phyloP scores from a whole-genome alignment of 768 basidiomycete species.

The Phanerodontia chrysosporium region DNA sequence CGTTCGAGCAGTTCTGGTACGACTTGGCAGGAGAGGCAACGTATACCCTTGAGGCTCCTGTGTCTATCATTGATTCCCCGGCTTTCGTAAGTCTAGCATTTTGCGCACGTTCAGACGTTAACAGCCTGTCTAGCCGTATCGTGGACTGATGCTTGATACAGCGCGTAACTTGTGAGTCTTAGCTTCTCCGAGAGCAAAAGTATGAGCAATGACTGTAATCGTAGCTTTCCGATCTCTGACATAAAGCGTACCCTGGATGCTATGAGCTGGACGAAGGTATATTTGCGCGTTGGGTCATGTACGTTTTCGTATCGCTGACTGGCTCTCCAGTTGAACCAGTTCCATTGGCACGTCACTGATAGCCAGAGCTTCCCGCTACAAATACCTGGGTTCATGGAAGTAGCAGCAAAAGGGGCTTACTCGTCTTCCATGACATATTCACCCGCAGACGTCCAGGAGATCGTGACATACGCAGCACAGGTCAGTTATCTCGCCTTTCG shows the following conservation, averaged over 20 bases:
- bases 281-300: background rate
- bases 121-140: constrained; percentile 45
- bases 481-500: constrained; percentile 21
- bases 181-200: background rate
- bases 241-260: constrained; percentile 69
- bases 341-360: constrained; percentile 44
- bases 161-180: constrained; percentile 49
- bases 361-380: constrained; percentile 46
- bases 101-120: background rate
- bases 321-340: constrained; percentile 35
- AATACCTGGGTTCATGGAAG: constrained; percentile 31
- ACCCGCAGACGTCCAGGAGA: constrained; percentile 31
- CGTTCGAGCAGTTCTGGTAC: constrained; percentile 66
- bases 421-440: constrained; percentile 29
- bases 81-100: constrained; percentile 46
- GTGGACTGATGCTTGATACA: constrained; percentile 79
- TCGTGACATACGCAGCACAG: constrained; percentile 39
- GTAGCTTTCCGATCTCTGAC: constrained; percentile 52
- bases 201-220: background rate
- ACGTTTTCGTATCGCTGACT: background rate
- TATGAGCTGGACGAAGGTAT: constrained; percentile 61
- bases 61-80: constrained; percentile 57
- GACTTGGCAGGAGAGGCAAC: constrained; percentile 28
- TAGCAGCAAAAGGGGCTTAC: constrained; percentile 41
- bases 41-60: constrained; percentile 53